These are phyloP conservation scores for Aegle marmelos DNA, from an alignment of 345 rosid species.

Conservation along the genomic window DNA sequence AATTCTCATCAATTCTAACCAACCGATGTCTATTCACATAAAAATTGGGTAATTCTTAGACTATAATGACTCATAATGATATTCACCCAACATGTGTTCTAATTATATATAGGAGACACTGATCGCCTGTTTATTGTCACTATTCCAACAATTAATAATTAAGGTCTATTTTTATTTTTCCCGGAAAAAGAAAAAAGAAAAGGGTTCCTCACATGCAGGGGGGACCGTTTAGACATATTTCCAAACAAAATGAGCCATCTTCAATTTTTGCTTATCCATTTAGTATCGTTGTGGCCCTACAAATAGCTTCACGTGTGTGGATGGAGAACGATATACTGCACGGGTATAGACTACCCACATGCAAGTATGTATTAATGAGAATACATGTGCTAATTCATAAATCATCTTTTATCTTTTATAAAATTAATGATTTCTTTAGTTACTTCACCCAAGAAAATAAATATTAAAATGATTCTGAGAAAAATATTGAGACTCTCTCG, in stretches of 20 bases:
- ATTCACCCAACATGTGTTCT: background rate
- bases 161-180: background rate
- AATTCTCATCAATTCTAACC: background rate
- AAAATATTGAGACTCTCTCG: background rate
- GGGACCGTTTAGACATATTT: background rate
- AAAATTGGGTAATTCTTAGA: background rate
- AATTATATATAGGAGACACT: background rate
- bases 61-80: background rate
- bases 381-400: background rate
- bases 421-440: background rate
- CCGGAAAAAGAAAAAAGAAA: background rate
- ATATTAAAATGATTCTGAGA: background rate
- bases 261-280: background rate
- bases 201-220: too few relatives aligned
- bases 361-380: background rate
- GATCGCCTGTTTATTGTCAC: background rate
- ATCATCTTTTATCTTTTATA: too few relatives aligned
- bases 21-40: background rate
- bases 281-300: background rate
- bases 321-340: background rate
- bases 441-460: background rate
- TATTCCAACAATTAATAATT: background rate
- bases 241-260: background rate
- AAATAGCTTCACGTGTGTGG: background rate
- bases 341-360: background rate